phyloP scores from a whole-genome alignment of 2,329 filamentous ascomycete genomes.

The Fusarium sp. region DNA sequence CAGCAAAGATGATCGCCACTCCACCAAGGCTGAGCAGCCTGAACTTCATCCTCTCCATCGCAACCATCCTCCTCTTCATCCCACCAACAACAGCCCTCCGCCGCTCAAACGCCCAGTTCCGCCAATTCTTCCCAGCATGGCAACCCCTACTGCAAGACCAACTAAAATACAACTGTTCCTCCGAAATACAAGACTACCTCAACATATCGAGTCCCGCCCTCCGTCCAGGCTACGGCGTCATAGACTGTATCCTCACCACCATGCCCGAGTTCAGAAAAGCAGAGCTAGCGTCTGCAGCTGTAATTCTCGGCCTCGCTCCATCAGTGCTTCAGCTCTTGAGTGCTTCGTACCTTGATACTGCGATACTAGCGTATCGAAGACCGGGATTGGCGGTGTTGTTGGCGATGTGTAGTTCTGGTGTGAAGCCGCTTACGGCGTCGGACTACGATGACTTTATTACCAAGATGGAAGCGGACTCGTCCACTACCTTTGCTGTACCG shows the following conservation, averaged over 20 bases:
- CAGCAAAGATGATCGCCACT: background rate
- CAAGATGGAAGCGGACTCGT: background rate
- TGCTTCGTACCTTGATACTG: conserved; percentile 31
- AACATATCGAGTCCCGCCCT: background rate
- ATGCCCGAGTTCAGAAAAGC: conserved; percentile 37
- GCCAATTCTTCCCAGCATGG: conserved; percentile 35
- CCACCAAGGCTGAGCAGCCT: background rate
- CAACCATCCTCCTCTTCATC: background rate
- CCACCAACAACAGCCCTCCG: background rate
- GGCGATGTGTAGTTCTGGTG: conserved; percentile 21
- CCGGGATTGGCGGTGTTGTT: conserved; percentile 32
- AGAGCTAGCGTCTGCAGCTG: conserved; percentile 31
- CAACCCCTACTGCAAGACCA: background rate
- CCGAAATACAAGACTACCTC: background rate
- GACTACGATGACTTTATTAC: conserved; percentile 9
- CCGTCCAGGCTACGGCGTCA: conserved; percentile 10
- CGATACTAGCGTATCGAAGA: conserved; percentile 25
- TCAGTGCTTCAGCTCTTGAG: conserved; percentile 27
- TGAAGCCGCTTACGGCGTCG: conserved; percentile 2
- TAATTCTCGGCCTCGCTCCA: conserved; percentile 35
- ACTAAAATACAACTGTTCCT: background rate
- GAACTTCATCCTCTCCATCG: background rate
- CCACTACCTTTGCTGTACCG: background rate
- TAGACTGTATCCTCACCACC: conserved; percentile 28
- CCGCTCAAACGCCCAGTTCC: conserved; percentile 16